Conservation (phyloP, 192 early-diverging fungal species). For the Coemansia sp. region DNA sequence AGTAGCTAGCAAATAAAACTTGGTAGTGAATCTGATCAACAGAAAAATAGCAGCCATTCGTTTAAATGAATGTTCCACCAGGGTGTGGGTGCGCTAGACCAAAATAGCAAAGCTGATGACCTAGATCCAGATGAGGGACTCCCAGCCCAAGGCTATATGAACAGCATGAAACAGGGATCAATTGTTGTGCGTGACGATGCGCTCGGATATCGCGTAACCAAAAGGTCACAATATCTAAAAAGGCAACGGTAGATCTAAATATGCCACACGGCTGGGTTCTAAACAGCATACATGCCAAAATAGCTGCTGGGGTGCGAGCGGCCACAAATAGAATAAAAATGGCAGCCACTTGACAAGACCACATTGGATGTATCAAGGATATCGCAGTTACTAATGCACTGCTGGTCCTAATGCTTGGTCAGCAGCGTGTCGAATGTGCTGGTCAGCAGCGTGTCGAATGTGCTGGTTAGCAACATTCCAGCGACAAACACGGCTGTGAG, state of each 20-base stretch:
- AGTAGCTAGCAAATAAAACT: too few relatives aligned
- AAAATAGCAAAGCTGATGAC: slow-evolving; percentile 79
- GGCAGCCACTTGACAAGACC: slow-evolving; percentile 77
- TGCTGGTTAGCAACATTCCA: slow-evolving; percentile 77
- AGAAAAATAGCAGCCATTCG: not conserved
- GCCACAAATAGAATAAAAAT: slow-evolving; percentile 75
- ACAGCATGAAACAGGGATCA: slow-evolving; percentile 91
- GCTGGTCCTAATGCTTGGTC: slow-evolving; percentile 86
- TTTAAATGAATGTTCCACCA: too few relatives aligned
- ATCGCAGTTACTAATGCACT: slow-evolving; percentile 88
- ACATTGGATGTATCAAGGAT: slow-evolving; percentile 63
- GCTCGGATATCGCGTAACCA: slow-evolving; percentile 79
- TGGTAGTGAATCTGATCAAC: too few relatives aligned
- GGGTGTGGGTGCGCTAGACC: slow-evolving; percentile 27
- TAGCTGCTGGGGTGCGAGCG: slow-evolving; percentile 65
- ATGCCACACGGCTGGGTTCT: slow-evolving; percentile 64
- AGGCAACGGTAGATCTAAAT: slow-evolving; percentile 82
- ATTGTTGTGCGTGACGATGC: slow-evolving; percentile 91
- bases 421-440: slow-evolving; percentile 79
- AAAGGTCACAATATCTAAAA: slow-evolving; percentile 96
- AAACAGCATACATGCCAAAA: slow-evolving; percentile 79
- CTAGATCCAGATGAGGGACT: slow-evolving; percentile 84
- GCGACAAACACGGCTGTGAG: slow-evolving; percentile 55
- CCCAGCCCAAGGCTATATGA: slow-evolving; percentile 95
- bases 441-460: slow-evolving; percentile 71